Evolutionary conservation across 1,284 basidiomycete genomes (phyloP).

Genomic region (Irpex rosettiformis): DNA sequence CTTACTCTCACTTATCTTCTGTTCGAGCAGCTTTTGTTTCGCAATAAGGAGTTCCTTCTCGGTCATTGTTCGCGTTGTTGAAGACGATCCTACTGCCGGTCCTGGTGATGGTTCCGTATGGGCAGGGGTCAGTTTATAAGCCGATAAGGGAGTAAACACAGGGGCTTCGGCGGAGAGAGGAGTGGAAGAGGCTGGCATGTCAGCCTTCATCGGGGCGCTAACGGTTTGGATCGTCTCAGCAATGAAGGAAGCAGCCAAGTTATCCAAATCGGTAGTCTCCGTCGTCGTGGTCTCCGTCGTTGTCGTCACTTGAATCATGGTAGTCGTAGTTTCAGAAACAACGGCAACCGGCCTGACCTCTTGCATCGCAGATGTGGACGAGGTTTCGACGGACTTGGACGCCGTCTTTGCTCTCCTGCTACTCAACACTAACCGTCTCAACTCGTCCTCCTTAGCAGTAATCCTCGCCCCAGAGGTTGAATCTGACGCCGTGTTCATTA

Average conservation of each 20-base stretch:
- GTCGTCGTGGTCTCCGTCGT: background rate
- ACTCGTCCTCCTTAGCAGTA: conserved; percentile 3
- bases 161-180: background rate
- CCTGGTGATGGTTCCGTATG: too few relatives aligned
- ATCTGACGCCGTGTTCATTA: background rate
- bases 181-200: conserved; percentile 2
- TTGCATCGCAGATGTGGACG: background rate
- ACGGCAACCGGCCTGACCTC: background rate
- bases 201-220: background rate
- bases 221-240: conserved; percentile 47
- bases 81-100: too few relatives aligned
- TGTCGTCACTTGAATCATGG: background rate
- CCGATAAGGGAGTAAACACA: too few relatives aligned
- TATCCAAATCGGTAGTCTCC: conserved; percentile 32
- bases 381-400: background rate
- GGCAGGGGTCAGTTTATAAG: too few relatives aligned
- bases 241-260: conserved; percentile 52
- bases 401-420: conserved; percentile 5
- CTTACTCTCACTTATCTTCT: conserved; percentile 70
- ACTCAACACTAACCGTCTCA: conserved; percentile 11
- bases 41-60: conserved; percentile 33
- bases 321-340: background rate
- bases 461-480: background rate
- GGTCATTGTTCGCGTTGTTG: background rate
- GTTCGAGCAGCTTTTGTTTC: conserved; percentile 54